Base-by-base conservation (phyloP, 495 filamentous ascomycete species). In the Penicillium desertorum region DNA sequence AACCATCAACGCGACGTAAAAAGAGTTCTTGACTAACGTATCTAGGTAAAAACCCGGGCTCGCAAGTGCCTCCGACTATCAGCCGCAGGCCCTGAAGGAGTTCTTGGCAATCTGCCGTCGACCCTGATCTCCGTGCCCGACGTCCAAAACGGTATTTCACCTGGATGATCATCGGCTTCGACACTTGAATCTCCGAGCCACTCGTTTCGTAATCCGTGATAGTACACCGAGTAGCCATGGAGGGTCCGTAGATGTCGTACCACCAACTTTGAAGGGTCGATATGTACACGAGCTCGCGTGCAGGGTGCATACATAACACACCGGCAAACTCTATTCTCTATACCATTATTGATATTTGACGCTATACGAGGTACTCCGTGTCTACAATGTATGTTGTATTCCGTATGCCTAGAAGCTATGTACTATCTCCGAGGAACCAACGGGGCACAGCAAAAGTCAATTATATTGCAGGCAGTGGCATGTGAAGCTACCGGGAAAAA, bases 21-120 rank as follows among this genome's bases (percentile, higher is more conserved):
- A 17, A 39, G n/a, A 39, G 36, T 7, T 39, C 30, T 34, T 14
- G n/a, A 39, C 34, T 51, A 20, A 41, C 49, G 36, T 30, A 25
- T 25, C 23, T 25, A 45, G 20, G 48, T 25, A 25, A 25, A 25
- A 44, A 3, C 16, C 2, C 30, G 30, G 49, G 34, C 30, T n/a
- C 44, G 10, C 5, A 42, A 20, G 30, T 59, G 41, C 54, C 12
- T 23, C 36, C 34, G 36, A 61, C 62, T 57, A 65, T 58, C 60
- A 62, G 41, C 59, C 54, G 61, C 55, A 58, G 22, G 60, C 56
- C 65, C 65, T 66, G 65, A 64, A 54, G 46, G 57, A 61, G 41
- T 37, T 42, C 56, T 61, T 61, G 51, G 61, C 61, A 57, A 20
- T 22, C 57, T 43, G 5, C 42, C 11, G 54, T 58, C 46, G 57